Conservation (phyloP, 176 grass and related monocot species). For the Oryza nivara region DNA sequence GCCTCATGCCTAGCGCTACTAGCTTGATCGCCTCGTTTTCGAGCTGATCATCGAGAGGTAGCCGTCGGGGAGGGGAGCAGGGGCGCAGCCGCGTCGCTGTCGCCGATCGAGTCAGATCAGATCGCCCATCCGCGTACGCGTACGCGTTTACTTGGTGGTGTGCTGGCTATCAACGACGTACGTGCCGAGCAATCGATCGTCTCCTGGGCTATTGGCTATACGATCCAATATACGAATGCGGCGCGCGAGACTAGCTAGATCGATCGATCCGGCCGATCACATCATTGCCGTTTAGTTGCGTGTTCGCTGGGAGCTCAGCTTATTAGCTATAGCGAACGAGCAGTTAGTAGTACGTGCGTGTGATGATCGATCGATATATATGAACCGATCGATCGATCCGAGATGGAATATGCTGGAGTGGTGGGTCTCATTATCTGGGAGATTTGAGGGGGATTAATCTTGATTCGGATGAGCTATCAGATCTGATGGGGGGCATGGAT, state of each 20-base stretch:
- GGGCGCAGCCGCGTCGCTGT: neutral
- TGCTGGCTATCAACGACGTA: conserved; percentile 6
- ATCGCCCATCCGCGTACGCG: neutral
- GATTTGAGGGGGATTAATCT: conserved; percentile 21
- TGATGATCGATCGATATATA: neutral
- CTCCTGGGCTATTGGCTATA: no score
- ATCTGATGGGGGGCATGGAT: neutral
- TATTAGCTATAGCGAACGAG: no score
- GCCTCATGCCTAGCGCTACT: neutral
- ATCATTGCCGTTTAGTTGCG: conserved; percentile 22
- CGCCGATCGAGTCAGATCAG: neutral
- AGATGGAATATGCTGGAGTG: neutral
- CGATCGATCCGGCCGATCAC: neutral
- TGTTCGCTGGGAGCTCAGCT: neutral
- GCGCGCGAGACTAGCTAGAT: no score
- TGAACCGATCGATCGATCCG: no score
- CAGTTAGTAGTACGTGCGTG: neutral
- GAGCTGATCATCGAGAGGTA: neutral
- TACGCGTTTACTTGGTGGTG: neutral
- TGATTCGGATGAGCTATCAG: conserved; percentile 34
- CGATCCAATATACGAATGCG: neutral
- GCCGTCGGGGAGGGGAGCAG: neutral
- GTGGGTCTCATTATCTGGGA: conserved; percentile 10
- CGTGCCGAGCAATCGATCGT: no score
- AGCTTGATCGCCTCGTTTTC: neutral